Evolutionary conservation across 148 eudicot species (phyloP), one percentile per base, ranked within the genome.

Genomic region (Heliamphora exappendiculata): DNA sequence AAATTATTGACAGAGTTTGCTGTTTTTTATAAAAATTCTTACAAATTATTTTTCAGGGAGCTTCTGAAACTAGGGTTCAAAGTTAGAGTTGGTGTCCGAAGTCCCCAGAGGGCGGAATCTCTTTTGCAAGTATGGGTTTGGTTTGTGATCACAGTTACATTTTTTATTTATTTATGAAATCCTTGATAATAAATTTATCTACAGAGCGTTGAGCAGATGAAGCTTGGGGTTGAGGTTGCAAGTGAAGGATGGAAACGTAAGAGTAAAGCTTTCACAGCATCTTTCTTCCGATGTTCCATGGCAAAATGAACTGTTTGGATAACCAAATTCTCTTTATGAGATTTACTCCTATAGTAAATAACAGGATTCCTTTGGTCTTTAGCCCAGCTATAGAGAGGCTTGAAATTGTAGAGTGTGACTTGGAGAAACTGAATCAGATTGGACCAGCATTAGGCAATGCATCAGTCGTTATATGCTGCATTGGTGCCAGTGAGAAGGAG

Each of bases 321-420:
- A 20, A n/a, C 10, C 13, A 50, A 58, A 51, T 60, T 7, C 16
- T 70, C 22, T 69, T 13, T 70, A 63, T 13, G 62, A 41, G 60
- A 17, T 42, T 39, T 73, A 58, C 50, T 74, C 71, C 41, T 67
- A 42, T 70, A 69, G 72, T 74, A 81, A 79, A 51, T 91, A 84
- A 87, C 88, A 83, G 81, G 73, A 82, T 78, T 66, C 51, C 72
- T 84, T 87, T 88, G 90, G 85, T 75, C 90, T 93, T 86, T 93
- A 93, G 98, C 89, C 96, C 98, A 93, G 98, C 91, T 85, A 89
- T 82, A 85, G 96, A 93, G 91, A 93, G 82, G 91, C 91, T 93
- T 85, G 91, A 91, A 84, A 81, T 93, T 49, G 93, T 93, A 77
- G 91, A 90, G 49, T 93, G 98, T 77, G 98, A 93, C 82, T 83